Conservation (phyloP, 495 filamentous ascomycete species). For the Trichodelitschia bisporula region DNA sequence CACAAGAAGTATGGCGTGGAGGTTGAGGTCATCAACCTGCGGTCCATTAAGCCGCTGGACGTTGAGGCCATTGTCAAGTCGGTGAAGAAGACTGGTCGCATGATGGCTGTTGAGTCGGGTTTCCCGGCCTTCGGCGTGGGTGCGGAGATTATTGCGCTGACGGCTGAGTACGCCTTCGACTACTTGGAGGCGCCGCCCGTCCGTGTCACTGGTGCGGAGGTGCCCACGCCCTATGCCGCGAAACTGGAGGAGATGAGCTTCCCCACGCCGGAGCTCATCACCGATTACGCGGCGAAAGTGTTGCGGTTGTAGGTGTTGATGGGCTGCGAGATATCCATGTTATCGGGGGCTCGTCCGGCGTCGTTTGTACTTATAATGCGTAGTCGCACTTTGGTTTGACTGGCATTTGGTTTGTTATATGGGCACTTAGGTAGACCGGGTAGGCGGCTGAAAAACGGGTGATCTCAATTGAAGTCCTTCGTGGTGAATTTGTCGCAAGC, state of each 20-base stretch:
- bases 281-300: conserved; percentile 59
- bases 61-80: conserved; percentile 86
- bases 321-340: no score
- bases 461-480: no score
- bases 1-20: conserved; percentile 95
- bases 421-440: no score
- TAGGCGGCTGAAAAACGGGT: no score
- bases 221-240: conserved; percentile 78
- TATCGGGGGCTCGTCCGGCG: no score
- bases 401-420: no score
- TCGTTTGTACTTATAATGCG: no score
- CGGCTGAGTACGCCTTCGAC: conserved; percentile 96
- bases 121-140: conserved; percentile 86
- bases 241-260: conserved; percentile 80
- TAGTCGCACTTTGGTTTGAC: no score
- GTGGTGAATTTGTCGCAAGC: no score
- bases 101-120: conserved; percentile 83
- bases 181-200: conserved; percentile 84
- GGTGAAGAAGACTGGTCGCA: conserved; percentile 88
- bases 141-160: conserved; percentile 74
- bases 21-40: conserved; percentile 90
- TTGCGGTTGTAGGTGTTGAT: conserved; percentile 60
- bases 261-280: conserved; percentile 66
- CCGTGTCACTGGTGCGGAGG: conserved; percentile 84
- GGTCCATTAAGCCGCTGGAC: conserved; percentile 88